Evolutionary conservation across 805 yeast genomes (phyloP).

Genomic region (Saturnispora gosingensis): DNA sequence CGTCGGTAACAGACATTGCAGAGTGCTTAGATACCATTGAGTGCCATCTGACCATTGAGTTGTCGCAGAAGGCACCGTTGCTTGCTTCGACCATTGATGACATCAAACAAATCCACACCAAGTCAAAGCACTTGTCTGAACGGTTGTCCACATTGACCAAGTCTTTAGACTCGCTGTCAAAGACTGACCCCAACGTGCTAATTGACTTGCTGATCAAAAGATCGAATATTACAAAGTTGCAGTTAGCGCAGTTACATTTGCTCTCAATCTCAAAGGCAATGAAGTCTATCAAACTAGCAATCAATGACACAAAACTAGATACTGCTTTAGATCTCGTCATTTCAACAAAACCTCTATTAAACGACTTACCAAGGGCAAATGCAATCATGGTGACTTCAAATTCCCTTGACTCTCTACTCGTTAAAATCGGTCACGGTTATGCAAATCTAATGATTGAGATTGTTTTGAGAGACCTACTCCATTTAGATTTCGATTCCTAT

Average conservation of each 20-base stretch:
- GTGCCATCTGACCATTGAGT: slow-evolving; percentile 67
- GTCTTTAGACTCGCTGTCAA: slow-evolving; percentile 37
- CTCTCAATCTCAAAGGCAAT: slow-evolving; percentile 2
- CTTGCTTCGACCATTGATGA: slow-evolving; percentile 82
- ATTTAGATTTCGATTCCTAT: background rate
- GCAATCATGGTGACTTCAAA: background rate
- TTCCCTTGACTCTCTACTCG: background rate
- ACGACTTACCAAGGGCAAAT: slow-evolving; percentile 2
- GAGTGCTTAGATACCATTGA: slow-evolving; percentile 82
- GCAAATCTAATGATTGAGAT: slow-evolving; percentile 2
- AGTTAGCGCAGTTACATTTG: slow-evolving; percentile 3
- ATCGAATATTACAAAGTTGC: slow-evolving; percentile 32
- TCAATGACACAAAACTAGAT: slow-evolving; percentile 2
- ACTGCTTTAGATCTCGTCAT: slow-evolving; percentile 1
- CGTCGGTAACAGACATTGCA: slow-evolving; percentile 66
- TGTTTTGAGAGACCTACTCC: slow-evolving; percentile 1
- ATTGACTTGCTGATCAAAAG: slow-evolving; percentile 50
- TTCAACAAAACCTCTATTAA: background rate
- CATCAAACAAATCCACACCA: slow-evolving; percentile 50
- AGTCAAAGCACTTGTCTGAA: slow-evolving; percentile 42
- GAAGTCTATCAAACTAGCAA: slow-evolving; percentile 1
- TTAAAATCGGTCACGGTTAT: slow-evolving; percentile 4
- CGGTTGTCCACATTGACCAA: slow-evolving; percentile 38
- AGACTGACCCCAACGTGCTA: slow-evolving; percentile 51
- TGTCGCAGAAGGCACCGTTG: slow-evolving; percentile 73